Evolutionary conservation across 495 filamentous ascomycete genomes (phyloP).

Genomic region (Penicillium ochrochloron): DNA sequence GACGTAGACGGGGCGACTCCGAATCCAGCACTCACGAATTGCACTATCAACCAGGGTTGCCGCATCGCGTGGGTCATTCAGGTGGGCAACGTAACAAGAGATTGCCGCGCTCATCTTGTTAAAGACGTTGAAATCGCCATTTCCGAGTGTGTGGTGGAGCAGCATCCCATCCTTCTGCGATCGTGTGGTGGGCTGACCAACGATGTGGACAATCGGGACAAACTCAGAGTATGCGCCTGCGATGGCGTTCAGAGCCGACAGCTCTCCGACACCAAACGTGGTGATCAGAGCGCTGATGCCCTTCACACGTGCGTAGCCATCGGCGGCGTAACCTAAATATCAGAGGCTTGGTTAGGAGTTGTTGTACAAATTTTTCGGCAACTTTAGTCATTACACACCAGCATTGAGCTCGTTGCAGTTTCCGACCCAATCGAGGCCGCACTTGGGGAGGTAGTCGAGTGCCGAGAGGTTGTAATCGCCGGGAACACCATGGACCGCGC

Average conservation of each 20-base stretch:
- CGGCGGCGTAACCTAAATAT: slow-evolving; percentile 67
- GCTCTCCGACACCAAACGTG: slow-evolving; percentile 73
- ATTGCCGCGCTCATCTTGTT: slow-evolving; percentile 74
- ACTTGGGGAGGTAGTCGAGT: slow-evolving; percentile 65
- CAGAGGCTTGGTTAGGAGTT: not conserved
- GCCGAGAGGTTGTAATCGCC: slow-evolving; percentile 61
- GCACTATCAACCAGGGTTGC: slow-evolving; percentile 78
- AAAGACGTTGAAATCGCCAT: slow-evolving; percentile 89
- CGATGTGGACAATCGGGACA: slow-evolving; percentile 67
- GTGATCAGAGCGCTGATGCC: slow-evolving; percentile 69
- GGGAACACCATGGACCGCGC: slow-evolving; percentile 67
- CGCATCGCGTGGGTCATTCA: slow-evolving; percentile 71
- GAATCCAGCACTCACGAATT: slow-evolving; percentile 77
- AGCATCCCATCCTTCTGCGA: slow-evolving; percentile 62
- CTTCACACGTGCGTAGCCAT: slow-evolving; percentile 72
- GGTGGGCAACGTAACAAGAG: slow-evolving; percentile 68
- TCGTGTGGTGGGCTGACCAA: slow-evolving; percentile 59
- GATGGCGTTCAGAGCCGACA: slow-evolving; percentile 70
- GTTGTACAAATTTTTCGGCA: not conserved
- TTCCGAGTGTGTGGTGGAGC: slow-evolving; percentile 93
- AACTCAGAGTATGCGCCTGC: slow-evolving; percentile 67
- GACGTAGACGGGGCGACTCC: slow-evolving; percentile 80
- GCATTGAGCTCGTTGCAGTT: slow-evolving; percentile 77
- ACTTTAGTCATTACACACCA: slow-evolving; percentile 47
- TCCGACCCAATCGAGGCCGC: slow-evolving; percentile 66